These are phyloP conservation scores for Lyophyllum semitale DNA, from an alignment of 768 basidiomycete species.

Conservation along the genomic window DNA sequence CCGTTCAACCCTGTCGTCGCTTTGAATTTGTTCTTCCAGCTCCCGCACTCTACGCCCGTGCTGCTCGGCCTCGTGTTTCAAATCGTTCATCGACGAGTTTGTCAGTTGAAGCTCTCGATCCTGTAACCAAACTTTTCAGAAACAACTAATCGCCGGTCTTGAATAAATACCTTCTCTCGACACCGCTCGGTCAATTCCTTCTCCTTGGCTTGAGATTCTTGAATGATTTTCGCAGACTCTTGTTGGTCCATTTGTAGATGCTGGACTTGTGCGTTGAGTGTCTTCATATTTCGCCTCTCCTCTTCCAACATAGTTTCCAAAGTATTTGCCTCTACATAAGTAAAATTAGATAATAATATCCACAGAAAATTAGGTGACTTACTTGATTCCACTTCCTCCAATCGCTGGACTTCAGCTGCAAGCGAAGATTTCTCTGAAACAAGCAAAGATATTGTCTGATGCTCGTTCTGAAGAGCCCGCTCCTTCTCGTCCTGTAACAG, in stretches of 20 bases:
- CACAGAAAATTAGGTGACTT: slow-evolving; percentile 17
- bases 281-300: slow-evolving; percentile 41
- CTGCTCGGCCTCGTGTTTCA: slow-evolving; percentile 54
- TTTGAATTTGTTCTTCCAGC: slow-evolving; percentile 80
- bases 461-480: slow-evolving; percentile 51
- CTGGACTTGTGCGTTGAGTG: slow-evolving; percentile 42
- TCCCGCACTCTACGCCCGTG: slow-evolving; percentile 64
- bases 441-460: slow-evolving; percentile 74
- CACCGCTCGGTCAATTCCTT: slow-evolving; percentile 53
- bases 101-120: slow-evolving; percentile 76
- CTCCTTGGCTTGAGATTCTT: slow-evolving; percentile 48
- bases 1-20: slow-evolving; percentile 77
- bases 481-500: slow-evolving; percentile 35
- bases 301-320: slow-evolving; percentile 41
- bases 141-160: neutral
- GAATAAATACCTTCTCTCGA: slow-evolving; percentile 50
- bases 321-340: slow-evolving; percentile 42
- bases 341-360: neutral
- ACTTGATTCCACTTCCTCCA: slow-evolving; percentile 67
- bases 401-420: slow-evolving; percentile 54
- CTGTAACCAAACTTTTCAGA: slow-evolving; percentile 36
- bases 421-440: slow-evolving; percentile 73
- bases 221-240: slow-evolving; percentile 38
- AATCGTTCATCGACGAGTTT: slow-evolving; percentile 53
- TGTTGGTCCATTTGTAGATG: slow-evolving; percentile 42